Evolutionary conservation across 108 stramenopile species (phyloP).

Genomic region (Nitzschia sp.): DNA sequence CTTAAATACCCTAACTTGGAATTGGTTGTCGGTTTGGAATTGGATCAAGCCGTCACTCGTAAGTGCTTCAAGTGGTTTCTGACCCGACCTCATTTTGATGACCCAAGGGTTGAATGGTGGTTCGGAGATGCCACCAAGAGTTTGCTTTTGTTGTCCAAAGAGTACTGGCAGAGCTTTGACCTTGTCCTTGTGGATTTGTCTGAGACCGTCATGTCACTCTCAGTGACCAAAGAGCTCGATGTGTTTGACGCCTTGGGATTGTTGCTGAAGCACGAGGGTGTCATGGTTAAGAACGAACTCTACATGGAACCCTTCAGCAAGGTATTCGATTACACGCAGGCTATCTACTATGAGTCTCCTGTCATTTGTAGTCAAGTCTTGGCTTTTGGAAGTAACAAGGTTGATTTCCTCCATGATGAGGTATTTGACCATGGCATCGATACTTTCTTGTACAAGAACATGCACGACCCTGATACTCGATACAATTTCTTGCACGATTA

Average conservation of each 20-base stretch:
- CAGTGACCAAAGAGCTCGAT: slow-evolving; percentile 72
- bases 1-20: slow-evolving; percentile 79
- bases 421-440: slow-evolving; percentile 33
- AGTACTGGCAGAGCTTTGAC: slow-evolving; percentile 80
- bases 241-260: slow-evolving; percentile 70
- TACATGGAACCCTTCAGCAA: slow-evolving; percentile 66
- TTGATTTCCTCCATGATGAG: slow-evolving; percentile 58
- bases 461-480: slow-evolving; percentile 50
- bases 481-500: slow-evolving; percentile 67
- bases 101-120: slow-evolving; percentile 81
- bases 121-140: slow-evolving; percentile 81
- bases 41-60: slow-evolving; percentile 76
- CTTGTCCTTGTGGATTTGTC: slow-evolving; percentile 78
- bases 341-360: slow-evolving; percentile 52
- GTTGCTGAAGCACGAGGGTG: slow-evolving; percentile 69
- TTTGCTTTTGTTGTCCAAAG: slow-evolving; percentile 63
- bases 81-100: slow-evolving; percentile 78
- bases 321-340: slow-evolving; percentile 58
- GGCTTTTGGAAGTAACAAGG: slow-evolving; percentile 70
- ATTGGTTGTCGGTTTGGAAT: slow-evolving; percentile 70
- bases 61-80: slow-evolving; percentile 71
- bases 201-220: slow-evolving; percentile 81
- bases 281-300: slow-evolving; percentile 79
- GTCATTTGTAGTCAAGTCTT: slow-evolving; percentile 72
- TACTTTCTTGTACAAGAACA: slow-evolving; percentile 29